phyloP scores from a whole-genome alignment of 371 early-diverging fungal genomes.

The Thermomucor indicae-seudaticae region DNA sequence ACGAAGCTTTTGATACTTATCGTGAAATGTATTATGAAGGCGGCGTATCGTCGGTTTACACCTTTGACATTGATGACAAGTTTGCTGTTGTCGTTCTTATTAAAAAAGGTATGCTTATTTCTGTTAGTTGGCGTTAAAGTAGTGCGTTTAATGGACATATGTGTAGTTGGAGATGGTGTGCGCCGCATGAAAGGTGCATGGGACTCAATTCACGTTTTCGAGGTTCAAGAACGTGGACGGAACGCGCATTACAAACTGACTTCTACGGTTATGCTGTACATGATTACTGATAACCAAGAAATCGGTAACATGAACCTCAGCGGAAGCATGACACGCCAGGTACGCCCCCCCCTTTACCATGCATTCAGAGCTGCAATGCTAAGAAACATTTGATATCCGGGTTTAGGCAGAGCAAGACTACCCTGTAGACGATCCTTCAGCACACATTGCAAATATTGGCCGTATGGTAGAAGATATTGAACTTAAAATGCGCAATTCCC shows the following conservation, averaged over 20 bases:
- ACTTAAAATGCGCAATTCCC: conserved; percentile 87
- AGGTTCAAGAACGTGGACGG: conserved; percentile 81
- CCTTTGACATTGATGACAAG: conserved; percentile 69
- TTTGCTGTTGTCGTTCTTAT: conserved; percentile 96
- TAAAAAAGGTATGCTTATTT: conserved; percentile 82
- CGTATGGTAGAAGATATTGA: conserved; percentile 98
- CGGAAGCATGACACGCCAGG: conserved; percentile 93
- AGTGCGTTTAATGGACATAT: neutral
- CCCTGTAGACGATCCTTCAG: conserved; percentile 67
- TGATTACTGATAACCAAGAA: conserved; percentile 64
- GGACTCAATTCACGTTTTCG: conserved; percentile 98
- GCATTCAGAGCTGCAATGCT: neutral
- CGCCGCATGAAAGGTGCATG: conserved; percentile 87
- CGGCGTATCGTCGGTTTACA: conserved; percentile 94
- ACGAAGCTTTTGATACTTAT: conserved; percentile 96
- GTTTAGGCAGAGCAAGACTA: conserved; percentile 75
- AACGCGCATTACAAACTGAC: conserved; percentile 90
- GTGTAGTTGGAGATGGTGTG: conserved; percentile 59
- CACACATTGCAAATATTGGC: conserved; percentile 93
- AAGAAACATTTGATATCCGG: neutral
- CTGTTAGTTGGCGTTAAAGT: neutral
- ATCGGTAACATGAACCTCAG: conserved; percentile 82
- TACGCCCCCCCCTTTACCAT: conserved; percentile 19
- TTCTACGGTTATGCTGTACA: conserved; percentile 92
- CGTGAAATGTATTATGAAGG: conserved; percentile 95